Conservation (phyloP, 345 rosid species). For the Eucalyptus caleyi region DNA sequence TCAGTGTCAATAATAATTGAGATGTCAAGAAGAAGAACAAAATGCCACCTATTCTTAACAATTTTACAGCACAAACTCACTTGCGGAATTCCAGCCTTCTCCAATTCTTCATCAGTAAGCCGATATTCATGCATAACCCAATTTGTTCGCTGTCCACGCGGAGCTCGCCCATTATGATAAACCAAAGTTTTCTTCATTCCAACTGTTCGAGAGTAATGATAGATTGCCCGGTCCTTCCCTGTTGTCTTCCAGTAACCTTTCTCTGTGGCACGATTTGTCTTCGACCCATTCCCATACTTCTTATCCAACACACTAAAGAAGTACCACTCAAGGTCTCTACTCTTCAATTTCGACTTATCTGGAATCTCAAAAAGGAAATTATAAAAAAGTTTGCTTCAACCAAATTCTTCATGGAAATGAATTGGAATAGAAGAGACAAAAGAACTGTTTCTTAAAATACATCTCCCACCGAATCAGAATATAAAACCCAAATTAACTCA, state of each 20-base stretch:
- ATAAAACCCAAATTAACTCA: background rate
- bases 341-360: conserved; percentile 75
- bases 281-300: conserved; percentile 78
- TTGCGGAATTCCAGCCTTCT: conserved; percentile 40
- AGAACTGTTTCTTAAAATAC: background rate
- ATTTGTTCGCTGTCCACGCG: conserved; percentile 66
- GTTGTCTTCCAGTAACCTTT: conserved; percentile 97
- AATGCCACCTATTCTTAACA: background rate
- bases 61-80: conserved; percentile 23
- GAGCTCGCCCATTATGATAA: conserved; percentile 83
- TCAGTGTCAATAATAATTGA: background rate
- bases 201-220: conserved; percentile 21
- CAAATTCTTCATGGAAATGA: background rate
- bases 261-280: conserved; percentile 91
- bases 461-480: background rate
- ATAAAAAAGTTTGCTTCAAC: background rate
- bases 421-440: background rate
- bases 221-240: conserved; percentile 74
- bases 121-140: conserved; percentile 99
- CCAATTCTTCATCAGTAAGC: conserved; percentile 45
- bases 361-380: background rate
- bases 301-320: conserved; percentile 73
- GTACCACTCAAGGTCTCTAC: conserved; percentile 94
- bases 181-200: conserved; percentile 99
- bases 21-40: background rate